Evolutionary conservation across 2,329 filamentous ascomycete species (phyloP).

Genomic region (Fonsecaea pugnacius): DNA sequence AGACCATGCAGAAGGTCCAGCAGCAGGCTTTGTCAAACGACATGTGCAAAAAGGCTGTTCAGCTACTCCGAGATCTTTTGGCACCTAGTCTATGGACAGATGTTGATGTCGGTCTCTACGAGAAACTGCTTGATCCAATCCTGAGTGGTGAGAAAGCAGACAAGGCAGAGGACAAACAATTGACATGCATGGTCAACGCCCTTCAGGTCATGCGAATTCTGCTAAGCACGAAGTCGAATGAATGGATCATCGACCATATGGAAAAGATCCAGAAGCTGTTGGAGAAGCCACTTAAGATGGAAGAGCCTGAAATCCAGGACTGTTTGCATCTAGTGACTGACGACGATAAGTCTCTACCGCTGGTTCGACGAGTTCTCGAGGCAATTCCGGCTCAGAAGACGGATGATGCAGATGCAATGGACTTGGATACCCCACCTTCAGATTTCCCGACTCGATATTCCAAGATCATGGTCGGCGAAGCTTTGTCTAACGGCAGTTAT

Average conservation of each 20-base stretch:
- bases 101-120: slow-evolving; percentile 86
- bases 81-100: slow-evolving; percentile 90
- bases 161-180: slow-evolving; percentile 78
- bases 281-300: slow-evolving; percentile 84
- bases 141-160: slow-evolving; percentile 82
- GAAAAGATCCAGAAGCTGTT: slow-evolving; percentile 80
- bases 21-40: slow-evolving; percentile 67
- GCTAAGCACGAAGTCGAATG: slow-evolving; percentile 81
- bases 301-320: slow-evolving; percentile 91
- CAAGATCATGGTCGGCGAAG: slow-evolving; percentile 84
- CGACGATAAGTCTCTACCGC: slow-evolving; percentile 71
- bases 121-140: slow-evolving; percentile 85
- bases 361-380: slow-evolving; percentile 66
- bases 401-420: slow-evolving; percentile 82
- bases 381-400: slow-evolving; percentile 83
- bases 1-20: slow-evolving; percentile 50
- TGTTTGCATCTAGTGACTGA: slow-evolving; percentile 76
- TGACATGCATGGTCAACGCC: slow-evolving; percentile 75
- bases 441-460: slow-evolving; percentile 80
- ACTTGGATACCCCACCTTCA: slow-evolving; percentile 73
- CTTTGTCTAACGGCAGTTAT: slow-evolving; percentile 78
- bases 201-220: slow-evolving; percentile 90
- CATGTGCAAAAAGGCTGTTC: slow-evolving; percentile 81
- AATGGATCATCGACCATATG: slow-evolving; percentile 85
- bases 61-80: slow-evolving; percentile 79